These are phyloP conservation scores for Periglandula ipomoeae DNA, from an alignment of 2,329 filamentous ascomycete genomes.

Conservation along the genomic window DNA sequence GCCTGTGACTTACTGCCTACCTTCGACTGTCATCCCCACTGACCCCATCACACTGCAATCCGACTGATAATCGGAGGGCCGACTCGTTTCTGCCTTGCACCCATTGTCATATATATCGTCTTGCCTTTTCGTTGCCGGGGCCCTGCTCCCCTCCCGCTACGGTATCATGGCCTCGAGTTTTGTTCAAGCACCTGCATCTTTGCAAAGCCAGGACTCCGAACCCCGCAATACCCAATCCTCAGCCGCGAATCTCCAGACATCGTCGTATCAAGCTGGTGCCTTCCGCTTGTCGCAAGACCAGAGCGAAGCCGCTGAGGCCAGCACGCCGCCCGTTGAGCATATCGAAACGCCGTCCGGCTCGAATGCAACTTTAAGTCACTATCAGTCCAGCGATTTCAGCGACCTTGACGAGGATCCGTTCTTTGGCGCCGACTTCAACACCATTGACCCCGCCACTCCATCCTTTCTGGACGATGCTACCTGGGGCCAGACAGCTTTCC, in stretches of 20 bases:
- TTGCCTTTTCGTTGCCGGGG: conserved; percentile 1
- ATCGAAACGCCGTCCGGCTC: conserved; percentile 42
- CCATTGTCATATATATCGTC: conserved; percentile 25
- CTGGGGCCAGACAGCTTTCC: conserved; percentile 13
- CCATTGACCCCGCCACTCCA: conserved; percentile 30
- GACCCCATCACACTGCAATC: conserved; percentile 3
- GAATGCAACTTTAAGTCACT: conserved; percentile 35
- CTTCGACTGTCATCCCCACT: conserved; percentile 11
- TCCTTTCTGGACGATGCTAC: conserved; percentile 33
- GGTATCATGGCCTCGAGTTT: conserved; percentile 36
- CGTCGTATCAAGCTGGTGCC: conserved; percentile 28
- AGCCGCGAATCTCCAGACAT: conserved; percentile 14
- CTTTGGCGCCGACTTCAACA: conserved; percentile 39
- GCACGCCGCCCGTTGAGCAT: conserved; percentile 21
- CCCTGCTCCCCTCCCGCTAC: neutral
- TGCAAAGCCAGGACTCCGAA: conserved; percentile 28
- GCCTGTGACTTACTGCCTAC: conserved; percentile 18
- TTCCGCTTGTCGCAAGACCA: conserved; percentile 31
- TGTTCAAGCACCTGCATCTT: conserved; percentile 30
- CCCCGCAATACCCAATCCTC: conserved; percentile 22
- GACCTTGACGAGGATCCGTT: conserved; percentile 41
- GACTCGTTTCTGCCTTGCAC: conserved; percentile 4
- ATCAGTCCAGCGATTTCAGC: conserved; percentile 40
- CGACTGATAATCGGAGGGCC: neutral
- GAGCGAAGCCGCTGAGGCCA: conserved; percentile 20